Evolutionary conservation across 768 basidiomycete species (phyloP).

Genomic region (Amyloporia xantha): DNA sequence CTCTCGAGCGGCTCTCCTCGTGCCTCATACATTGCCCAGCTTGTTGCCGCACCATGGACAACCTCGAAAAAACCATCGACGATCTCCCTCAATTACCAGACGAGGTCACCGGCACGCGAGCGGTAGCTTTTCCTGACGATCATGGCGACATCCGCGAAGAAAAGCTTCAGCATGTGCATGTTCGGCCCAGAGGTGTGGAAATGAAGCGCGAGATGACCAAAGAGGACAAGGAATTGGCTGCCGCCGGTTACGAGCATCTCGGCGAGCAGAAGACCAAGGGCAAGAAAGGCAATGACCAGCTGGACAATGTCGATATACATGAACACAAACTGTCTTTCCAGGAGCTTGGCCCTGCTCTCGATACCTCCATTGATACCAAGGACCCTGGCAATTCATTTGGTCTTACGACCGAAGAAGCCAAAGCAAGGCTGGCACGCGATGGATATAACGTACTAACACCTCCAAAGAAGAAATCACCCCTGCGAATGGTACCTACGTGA

Average conservation of each 20-base stretch:
- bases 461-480: slow-evolving; percentile 57
- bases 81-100: slow-evolving; percentile 9
- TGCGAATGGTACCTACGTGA: slow-evolving; percentile 44
- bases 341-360: slow-evolving; percentile 33
- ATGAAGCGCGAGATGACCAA: slow-evolving; percentile 59
- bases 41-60: slow-evolving; percentile 13
- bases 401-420: slow-evolving; percentile 46
- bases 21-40: background rate
- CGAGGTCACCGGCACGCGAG: slow-evolving; percentile 33
- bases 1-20: background rate
- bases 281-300: slow-evolving; percentile 24
- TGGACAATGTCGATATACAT: slow-evolving; percentile 46
- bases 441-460: slow-evolving; percentile 61
- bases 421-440: slow-evolving; percentile 44
- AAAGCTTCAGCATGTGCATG: slow-evolving; percentile 18
- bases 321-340: slow-evolving; percentile 47
- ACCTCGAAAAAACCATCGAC: slow-evolving; percentile 9
- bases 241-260: slow-evolving; percentile 63
- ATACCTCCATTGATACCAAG: slow-evolving; percentile 45
- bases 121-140: slow-evolving; percentile 46
- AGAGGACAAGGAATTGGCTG: slow-evolving; percentile 59
- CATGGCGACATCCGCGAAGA: slow-evolving; percentile 20
- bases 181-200: slow-evolving; percentile 49
- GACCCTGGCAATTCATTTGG: slow-evolving; percentile 46
- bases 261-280: slow-evolving; percentile 33